These are phyloP conservation scores for Eimeria necatrix DNA, from an alignment of 169 alveolate species.

Conservation along the genomic window DNA sequence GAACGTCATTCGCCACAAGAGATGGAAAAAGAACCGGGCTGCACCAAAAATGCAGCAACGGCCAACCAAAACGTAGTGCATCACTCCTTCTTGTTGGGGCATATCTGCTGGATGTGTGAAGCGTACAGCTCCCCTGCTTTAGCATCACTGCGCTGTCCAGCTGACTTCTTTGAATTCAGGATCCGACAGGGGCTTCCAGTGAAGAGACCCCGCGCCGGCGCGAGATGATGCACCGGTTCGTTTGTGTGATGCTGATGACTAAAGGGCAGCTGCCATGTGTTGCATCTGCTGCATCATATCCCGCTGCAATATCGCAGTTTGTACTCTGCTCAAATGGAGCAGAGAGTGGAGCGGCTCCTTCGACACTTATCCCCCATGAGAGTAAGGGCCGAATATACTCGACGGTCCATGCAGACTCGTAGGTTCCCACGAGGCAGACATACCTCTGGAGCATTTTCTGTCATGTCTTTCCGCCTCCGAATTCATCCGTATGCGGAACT, in stretches of 20 bases:
- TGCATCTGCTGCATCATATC: background rate
- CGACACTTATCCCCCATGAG: background rate
- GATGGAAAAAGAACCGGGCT: too few species aligned
- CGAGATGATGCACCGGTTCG: background rate
- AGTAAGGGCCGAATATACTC: background rate
- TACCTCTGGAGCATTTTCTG: conserved; percentile 10
- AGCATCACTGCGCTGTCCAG: too few species aligned
- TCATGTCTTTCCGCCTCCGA: background rate
- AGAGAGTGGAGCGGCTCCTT: background rate
- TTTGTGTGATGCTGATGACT: background rate
- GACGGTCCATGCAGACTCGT: background rate
- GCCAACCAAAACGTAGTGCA: background rate
- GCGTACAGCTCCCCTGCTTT: too few species aligned
- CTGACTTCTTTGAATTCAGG: too few species aligned
- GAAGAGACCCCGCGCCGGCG: background rate
- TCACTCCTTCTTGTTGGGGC: background rate
- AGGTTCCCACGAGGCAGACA: conserved; percentile 39
- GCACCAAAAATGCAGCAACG: background rate
- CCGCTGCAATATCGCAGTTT: background rate
- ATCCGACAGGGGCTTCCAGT: too few species aligned
- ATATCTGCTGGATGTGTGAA: too few species aligned
- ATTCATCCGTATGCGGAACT: background rate
- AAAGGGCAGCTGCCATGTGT: background rate
- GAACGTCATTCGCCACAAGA: too few species aligned
- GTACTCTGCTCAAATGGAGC: background rate